Evolutionary conservation across 2,329 filamentous ascomycete species (phyloP), one percentile per base, ranked within the genome.

Genomic region (Colletotrichum cuscutae): DNA sequence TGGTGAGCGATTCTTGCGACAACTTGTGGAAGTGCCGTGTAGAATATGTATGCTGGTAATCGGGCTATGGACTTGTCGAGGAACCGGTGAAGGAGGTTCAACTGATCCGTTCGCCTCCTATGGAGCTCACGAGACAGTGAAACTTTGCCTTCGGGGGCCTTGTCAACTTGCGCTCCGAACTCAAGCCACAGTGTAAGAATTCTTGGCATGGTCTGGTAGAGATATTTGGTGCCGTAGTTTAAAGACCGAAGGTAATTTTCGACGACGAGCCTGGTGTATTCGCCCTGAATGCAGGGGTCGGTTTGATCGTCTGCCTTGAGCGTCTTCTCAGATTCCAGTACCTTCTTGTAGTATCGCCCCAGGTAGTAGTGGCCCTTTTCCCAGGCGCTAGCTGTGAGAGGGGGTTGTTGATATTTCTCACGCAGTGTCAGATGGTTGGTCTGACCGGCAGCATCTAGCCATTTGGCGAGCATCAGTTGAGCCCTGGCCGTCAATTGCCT

Each of bases 281-380:
- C 95, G 52, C 97, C 97, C 12, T 90, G 94, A 68, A 97, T 83
- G 77, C 91, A 95, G 72, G 89, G 87, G 66, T 95, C 92, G 54
- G 89, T 92, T 81, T 98, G 95, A 75, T 95, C 95, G 32, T 92
- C 90, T 22, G 90, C 86, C 49, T 93, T 91, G 65, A 97, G 89
- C 2, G 89, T 86, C 81, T 95, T 95, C 81, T 98, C 95, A 0
- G 95, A 94, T 78, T 98, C 96, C 3, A 98, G 86, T 4, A 98
- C 89, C 82, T 98, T 99, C 81, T 98, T 97, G 87, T 99, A 99
- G 82, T 98, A 95, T 59, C 96, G 95, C 5, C 97, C 97, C 11
- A 99, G 89, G 81, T 98, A 98, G 81, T 98, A 99, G 80, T 98
- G 96, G 0, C 95, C 95, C 82, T 98, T 98, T 80, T 99, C 97